Conservation (phyloP, 2,329 filamentous ascomycete genomes). For the Paecilomyces dactylethromorphus region DNA sequence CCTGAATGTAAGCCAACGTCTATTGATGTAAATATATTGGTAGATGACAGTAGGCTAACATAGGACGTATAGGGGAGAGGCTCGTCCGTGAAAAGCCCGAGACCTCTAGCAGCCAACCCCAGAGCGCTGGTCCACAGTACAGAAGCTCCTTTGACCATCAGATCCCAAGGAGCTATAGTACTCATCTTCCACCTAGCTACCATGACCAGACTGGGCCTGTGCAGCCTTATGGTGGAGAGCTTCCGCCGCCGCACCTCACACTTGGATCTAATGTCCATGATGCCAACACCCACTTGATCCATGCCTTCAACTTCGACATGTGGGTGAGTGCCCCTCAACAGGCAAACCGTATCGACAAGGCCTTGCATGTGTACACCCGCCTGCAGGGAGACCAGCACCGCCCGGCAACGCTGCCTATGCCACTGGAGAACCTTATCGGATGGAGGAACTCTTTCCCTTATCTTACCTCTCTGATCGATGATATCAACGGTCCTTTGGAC, state of each 20-base stretch:
- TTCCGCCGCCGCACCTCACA: constrained; percentile 27
- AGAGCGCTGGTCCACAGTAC: constrained; percentile 25
- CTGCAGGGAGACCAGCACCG: constrained; percentile 33
- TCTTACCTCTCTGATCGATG: constrained; percentile 28
- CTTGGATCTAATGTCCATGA: constrained; percentile 28
- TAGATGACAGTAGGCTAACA: constrained; percentile 1
- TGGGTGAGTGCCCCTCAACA: constrained; percentile 36
- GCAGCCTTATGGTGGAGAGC: constrained; percentile 26
- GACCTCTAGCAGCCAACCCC: constrained; percentile 26
- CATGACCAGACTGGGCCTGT: constrained; percentile 24
- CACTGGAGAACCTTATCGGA: constrained; percentile 31
- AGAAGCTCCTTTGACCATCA: constrained; percentile 25
- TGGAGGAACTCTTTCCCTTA: constrained; percentile 39
- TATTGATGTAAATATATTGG: neutral
- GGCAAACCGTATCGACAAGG: constrained; percentile 29
- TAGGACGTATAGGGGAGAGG: constrained; percentile 25
- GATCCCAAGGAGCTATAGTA: constrained; percentile 23
- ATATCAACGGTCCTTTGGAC: constrained; percentile 24
- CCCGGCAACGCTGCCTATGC: constrained; percentile 26
- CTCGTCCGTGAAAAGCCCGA: constrained; percentile 30
- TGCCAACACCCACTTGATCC: constrained; percentile 19
- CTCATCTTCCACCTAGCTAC: constrained; percentile 19
- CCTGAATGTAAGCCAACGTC: constrained; percentile 42
- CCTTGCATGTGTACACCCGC: constrained; percentile 39
- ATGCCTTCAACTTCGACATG: constrained; percentile 40